Percentiles rank a stretch among this genome's conserved stretches.
phyloP scores from a whole-genome alignment of 768 basidiomycete genomes.

The Macrolepiota dolichaula region DNA sequence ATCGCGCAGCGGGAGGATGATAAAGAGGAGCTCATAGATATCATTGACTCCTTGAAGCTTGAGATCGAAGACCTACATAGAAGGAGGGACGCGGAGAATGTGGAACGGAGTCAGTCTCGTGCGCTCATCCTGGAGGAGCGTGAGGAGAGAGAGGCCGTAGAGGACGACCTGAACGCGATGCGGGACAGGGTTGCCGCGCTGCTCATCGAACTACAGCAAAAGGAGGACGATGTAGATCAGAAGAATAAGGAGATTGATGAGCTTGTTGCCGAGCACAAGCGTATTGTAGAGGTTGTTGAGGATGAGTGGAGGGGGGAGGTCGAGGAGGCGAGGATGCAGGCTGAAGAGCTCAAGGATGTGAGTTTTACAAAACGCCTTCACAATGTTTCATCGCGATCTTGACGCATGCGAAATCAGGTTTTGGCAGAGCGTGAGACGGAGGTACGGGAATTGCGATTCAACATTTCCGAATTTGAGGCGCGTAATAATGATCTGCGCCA shows the following conservation, averaged over 20 bases:
- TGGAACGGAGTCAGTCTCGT: constrained; percentile 73
- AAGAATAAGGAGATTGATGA: constrained; percentile 79
- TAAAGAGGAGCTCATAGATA: constrained; percentile 65
- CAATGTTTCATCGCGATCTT: background rate
- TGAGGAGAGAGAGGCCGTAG: constrained; percentile 75
- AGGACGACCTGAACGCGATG: constrained; percentile 70
- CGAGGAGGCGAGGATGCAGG: constrained; percentile 72
- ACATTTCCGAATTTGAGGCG: constrained; percentile 72
- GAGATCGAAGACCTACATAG: constrained; percentile 66
- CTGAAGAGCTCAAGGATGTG: constrained; percentile 78
- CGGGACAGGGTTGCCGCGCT: constrained; percentile 77
- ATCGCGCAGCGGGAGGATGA: constrained; percentile 64
- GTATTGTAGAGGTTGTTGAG: constrained; percentile 71
- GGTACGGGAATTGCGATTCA: constrained; percentile 68
- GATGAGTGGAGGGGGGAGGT: constrained; percentile 89
- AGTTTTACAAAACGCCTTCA: constrained; percentile 20
- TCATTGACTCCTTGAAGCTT: constrained; percentile 57
- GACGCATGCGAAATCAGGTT: constrained; percentile 40
- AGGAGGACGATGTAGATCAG: constrained; percentile 82
- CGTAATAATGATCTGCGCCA: constrained; percentile 65
- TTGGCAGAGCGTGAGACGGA: constrained; percentile 80
- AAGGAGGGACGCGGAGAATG: constrained; percentile 55
- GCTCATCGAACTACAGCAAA: constrained; percentile 80
- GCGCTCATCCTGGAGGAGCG: constrained; percentile 67
- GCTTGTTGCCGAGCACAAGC: constrained; percentile 67